A percentile compares a stretch with the other conserved stretches of the same genome.
phyloP scores from a whole-genome alignment of 1,139 yeast genomes.

The Scheffersomyces illinoinensis region DNA sequence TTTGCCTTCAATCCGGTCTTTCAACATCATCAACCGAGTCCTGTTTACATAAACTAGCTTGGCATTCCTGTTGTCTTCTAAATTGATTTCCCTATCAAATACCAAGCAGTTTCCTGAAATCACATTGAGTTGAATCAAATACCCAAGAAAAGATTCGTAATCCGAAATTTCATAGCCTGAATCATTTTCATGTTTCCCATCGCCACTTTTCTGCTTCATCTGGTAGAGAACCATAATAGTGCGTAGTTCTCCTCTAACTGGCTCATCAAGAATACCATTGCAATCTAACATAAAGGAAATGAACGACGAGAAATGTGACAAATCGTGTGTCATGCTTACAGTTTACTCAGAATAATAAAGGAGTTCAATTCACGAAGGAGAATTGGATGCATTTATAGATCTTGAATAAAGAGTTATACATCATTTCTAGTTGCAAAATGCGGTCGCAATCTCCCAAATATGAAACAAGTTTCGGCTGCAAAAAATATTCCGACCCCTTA shows the following conservation, averaged over 20 bases:
- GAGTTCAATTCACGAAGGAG: not conserved
- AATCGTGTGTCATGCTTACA: not conserved
- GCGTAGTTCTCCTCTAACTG: conserved; percentile 9
- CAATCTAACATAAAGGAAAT: not conserved
- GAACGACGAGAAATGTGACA: not conserved
- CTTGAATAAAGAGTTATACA: not conserved
- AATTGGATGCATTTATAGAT: not conserved
- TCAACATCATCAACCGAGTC: conserved; percentile 17
- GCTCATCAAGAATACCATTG: conserved; percentile 5
- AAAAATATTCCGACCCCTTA: not conserved
- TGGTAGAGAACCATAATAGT: conserved; percentile 1
- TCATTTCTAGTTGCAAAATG: not conserved
- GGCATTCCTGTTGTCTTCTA: not conserved
- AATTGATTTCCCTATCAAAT: conserved; percentile 4
- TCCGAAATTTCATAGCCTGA: not conserved
- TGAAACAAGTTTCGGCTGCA: not conserved
- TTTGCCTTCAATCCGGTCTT: conserved; percentile 13
- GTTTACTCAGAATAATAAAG: not conserved
- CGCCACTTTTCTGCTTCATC: not conserved
- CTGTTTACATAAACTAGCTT: conserved; percentile 18
- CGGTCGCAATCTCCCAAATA: not conserved
- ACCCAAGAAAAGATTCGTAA: conserved; percentile 13
- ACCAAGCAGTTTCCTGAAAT: conserved; percentile 24
- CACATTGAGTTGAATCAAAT: conserved; percentile 21
- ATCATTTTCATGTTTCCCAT: not conserved